Base-by-base conservation (phyloP, 2,329 filamentous ascomycete genomes). In the Byssothecium circinans region DNA sequence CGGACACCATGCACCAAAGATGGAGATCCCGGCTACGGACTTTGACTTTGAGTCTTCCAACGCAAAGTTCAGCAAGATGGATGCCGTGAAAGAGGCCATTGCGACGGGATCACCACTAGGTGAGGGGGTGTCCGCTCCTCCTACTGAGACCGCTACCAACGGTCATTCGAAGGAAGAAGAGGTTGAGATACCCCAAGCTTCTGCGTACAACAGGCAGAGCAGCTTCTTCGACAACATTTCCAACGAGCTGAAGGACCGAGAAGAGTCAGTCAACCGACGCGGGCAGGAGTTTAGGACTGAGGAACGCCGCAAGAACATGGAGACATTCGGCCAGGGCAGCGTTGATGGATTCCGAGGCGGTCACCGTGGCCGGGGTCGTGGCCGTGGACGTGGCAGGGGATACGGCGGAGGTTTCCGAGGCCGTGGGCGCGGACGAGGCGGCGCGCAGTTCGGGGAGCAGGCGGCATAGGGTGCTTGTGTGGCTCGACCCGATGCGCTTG, bases 171-270 rank as follows among this genome's bases (percentile, higher is more conserved):
- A 73, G 25, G 66, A 65, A 30, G 42, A 51, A 3, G 70, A 78
- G 1, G 71, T 78, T 1, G 72, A 78, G 12, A 74, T 76, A 11
- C 78, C 77, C 6, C 64, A 72, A 8, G 64, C 70, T 17, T 68
- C 73, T 23, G 81, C 83, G 0, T 99, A 99, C 75, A 92, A 96
- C 77, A 96, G 91, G 74, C 81, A 85, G 4, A 84, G 77, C 3
- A 96, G 90, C 1, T 99, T 99, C 79, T 99, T 99, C 67, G 94
- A 99, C 74, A 96, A 99, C 71, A 96, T 99, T 56, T 95, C 90
- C 1, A 95, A 89, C 57, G 94, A 99, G 69, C 82, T 89, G 53
- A 95, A 88, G 71, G 94, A 99, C 57, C 84, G 94, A 35, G 85
- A 89, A 42, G 89, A 92, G 52, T 85, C 85, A 32, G 78, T 72